Percentiles rank a stretch among this genome's conserved stretches.
phyloP scores from a whole-genome alignment of 257 asterid species.

The Capsicum rhomboideum region DNA sequence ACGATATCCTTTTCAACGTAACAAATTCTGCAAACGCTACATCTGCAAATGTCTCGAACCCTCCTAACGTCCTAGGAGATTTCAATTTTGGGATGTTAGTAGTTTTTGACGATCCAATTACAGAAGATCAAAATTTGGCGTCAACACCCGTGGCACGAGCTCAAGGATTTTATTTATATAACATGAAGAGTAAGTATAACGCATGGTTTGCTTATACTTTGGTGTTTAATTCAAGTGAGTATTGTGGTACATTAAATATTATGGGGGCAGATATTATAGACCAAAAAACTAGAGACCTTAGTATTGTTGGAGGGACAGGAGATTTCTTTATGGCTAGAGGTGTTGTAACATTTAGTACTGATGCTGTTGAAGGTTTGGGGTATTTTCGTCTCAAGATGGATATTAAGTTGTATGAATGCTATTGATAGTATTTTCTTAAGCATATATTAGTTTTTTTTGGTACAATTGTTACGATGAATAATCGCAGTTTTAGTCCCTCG shows the following conservation, averaged over 20 bases:
- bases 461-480: background rate
- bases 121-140: conserved; percentile 28
- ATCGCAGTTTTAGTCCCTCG: background rate
- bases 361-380: conserved; percentile 27
- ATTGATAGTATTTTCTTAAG: conserved; percentile 1
- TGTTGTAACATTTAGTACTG: conserved; percentile 36
- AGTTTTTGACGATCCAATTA: conserved; percentile 54
- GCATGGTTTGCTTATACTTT: conserved; percentile 70
- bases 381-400: conserved; percentile 67
- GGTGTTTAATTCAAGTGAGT: conserved; percentile 38
- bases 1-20: conserved; percentile 50
- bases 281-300: conserved; percentile 41
- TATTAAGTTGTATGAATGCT: conserved; percentile 57
- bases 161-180: conserved; percentile 57
- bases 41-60: conserved; percentile 23
- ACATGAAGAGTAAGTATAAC: conserved; percentile 21
- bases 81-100: conserved; percentile 35
- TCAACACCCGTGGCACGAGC: conserved; percentile 46
- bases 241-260: conserved; percentile 40
- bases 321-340: conserved; percentile 70
- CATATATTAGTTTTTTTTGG: background rate
- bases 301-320: conserved; percentile 59
- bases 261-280: conserved; percentile 50
- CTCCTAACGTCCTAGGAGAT: conserved; percentile 12
- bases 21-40: conserved; percentile 47